Evolutionary conservation across 176 grass and related monocot genomes (phyloP).

Genomic region (Stipa capillata): DNA sequence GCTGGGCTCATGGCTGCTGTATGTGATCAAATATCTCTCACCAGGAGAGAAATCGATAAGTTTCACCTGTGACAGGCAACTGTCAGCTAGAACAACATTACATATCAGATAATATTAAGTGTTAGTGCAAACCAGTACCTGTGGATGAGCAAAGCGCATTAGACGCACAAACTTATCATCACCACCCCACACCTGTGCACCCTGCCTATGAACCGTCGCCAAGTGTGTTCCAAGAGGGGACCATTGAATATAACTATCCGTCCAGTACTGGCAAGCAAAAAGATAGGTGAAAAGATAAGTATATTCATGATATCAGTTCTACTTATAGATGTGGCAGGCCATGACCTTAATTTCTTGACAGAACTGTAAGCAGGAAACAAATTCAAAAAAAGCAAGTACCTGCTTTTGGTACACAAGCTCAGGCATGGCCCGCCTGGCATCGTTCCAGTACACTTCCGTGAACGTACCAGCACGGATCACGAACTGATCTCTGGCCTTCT

Average conservation of each 20-base stretch:
- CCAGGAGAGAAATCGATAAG: constrained; percentile 88
- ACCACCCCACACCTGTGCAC: constrained; percentile 76
- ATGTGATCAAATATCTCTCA: constrained; percentile 77
- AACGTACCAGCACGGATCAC: too few species aligned
- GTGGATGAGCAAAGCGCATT: constrained; percentile 64
- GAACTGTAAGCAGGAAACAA: background rate
- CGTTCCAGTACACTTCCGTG: too few species aligned
- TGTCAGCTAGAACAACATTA: constrained; percentile 23
- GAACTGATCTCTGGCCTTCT: too few species aligned
- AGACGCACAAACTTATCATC: constrained; percentile 62
- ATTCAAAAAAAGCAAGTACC: too few species aligned
- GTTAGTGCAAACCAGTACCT: constrained; percentile 32
- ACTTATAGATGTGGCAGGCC: background rate
- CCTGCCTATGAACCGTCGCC: constrained; percentile 92
- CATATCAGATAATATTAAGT: background rate
- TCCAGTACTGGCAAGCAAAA: constrained; percentile 56
- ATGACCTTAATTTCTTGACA: constrained; percentile 4
- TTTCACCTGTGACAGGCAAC: constrained; percentile 59
- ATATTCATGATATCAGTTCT: background rate
- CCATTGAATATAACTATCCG: constrained; percentile 81
- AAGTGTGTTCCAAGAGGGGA: constrained; percentile 82
- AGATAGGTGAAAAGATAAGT: background rate
- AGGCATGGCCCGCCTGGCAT: too few species aligned
- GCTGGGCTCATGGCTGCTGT: constrained; percentile 85
- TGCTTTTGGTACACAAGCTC: too few species aligned